Base-by-base conservation (phyloP, 1,284 basidiomycete species). In the Fomitiporia mediterranea region DNA sequence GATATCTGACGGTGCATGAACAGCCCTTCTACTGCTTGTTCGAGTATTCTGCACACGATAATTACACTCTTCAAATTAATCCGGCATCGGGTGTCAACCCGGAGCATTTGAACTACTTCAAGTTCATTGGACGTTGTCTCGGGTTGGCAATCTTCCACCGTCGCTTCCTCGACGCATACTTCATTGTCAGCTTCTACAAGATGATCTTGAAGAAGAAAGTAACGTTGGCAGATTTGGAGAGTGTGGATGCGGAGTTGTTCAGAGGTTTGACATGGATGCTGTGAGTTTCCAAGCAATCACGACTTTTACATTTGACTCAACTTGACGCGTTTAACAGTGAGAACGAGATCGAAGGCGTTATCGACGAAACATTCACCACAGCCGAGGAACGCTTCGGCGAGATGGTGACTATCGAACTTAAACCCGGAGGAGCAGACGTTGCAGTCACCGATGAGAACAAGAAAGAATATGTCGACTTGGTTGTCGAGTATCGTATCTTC, bases 341-440 rank as follows among this genome's bases (percentile, higher is more conserved):
- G 60, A 96, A 97, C 67, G 91, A 96, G 67, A 97, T 97, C 62
- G 96, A 93, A 2, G 92, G 93, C 68, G 82, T 98, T 47, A 84
- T 98, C 51, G 91, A 97, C 65, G 93, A 97, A 72, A 94, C 91
- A n/a, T 97, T 98, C 71, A 88, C 89, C 6, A 86, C 86, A 5
- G 93, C 92, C 23, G 96, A 98, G 69, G 96, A 99, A 68, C 91
- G 94, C 61, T 99, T 99, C 67, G 97, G 97, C 60, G 95, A 98
- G 74, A 83, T 95, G 64, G 88, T 98, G 43, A 94, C 91, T 7
- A 86, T 98, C 60, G 94, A 98, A 58, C 82, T 99, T 66, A 95
- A 89, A 75, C 83, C 91, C 15, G 86, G 84, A 47, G 97, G 97
- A 32, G 86, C 80, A 60, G 82, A 93, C 55, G 76, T 96, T 30